Conservation (phyloP, 2,329 filamentous ascomycete species). For the Pyrenophora seminiperda region DNA sequence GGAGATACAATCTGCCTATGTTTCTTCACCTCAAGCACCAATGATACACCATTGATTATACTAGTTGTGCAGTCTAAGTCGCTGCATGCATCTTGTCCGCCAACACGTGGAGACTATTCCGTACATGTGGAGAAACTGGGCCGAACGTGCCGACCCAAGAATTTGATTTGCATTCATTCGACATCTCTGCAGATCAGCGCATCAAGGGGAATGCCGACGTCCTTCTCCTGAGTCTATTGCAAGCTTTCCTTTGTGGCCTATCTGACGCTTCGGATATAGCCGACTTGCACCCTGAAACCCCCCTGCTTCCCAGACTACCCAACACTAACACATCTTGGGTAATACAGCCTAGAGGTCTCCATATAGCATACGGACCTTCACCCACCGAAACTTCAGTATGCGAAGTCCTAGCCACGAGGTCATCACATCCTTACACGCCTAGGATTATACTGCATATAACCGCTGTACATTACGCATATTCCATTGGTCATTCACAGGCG, state of each 20-base stretch:
- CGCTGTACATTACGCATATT: too few relatives aligned
- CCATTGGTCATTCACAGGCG: too few relatives aligned
- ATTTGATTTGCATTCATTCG: conserved; percentile 11
- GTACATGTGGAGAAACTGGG: conserved; percentile 25
- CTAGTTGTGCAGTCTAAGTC: not conserved
- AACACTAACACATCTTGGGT: conserved; percentile 1
- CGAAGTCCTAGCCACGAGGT: too few relatives aligned
- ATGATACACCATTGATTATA: not conserved
- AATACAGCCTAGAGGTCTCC: too few relatives aligned
- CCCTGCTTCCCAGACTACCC: not conserved
- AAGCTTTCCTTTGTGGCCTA: not conserved
- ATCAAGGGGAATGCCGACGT: conserved; percentile 4
- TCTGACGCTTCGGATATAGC: not conserved
- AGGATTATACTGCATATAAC: too few relatives aligned
- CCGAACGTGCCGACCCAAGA: conserved; percentile 25
- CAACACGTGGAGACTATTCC: conserved; percentile 31
- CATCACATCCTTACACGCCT: too few relatives aligned
- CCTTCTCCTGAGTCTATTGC: conserved; percentile 1
- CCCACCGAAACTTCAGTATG: too few relatives aligned
- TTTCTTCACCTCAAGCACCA: not conserved
- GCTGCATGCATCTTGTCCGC: conserved; percentile 2
- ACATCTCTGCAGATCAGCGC: conserved; percentile 20
- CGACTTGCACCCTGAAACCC: not conserved
- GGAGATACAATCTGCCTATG: not conserved
- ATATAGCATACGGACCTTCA: too few relatives aligned